Evolutionary conservation across 495 filamentous ascomycete genomes (phyloP), one percentile per base, ranked within the genome.

Genomic region (Neurospora sp.): DNA sequence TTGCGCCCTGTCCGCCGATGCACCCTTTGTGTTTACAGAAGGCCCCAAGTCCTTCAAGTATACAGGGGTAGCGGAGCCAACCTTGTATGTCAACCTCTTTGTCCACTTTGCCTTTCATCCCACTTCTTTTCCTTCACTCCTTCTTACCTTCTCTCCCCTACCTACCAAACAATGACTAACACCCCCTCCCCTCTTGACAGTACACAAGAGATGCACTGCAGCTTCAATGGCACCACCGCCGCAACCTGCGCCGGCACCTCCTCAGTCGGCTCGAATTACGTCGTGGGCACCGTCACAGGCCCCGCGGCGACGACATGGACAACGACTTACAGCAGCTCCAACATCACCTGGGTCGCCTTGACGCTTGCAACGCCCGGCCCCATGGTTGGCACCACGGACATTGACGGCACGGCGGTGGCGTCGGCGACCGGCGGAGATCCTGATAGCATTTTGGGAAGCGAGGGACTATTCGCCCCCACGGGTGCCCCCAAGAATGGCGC

Each of bases 201-300:
- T 77, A 79, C 79, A 41, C 75, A 79, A 38, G 77, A 81, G 41
- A 74, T 81, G 41, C 76, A 75, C 41, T 85, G 83, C 72, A 46
- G 74, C 44, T 73, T 84, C 39, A 75, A 77, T 20, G 79, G 74
- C 42, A 80, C 75, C 9, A 80, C 81, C 12, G 77, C 78, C 35
- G 83, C 82, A 3, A 81, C 79, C n/a, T 85, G 83, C 73, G 82
- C 79, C 41, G 82, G 81, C 38, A 80, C 77, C 54, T 79, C 82
- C 0, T 80, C 80, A 10, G 72, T 81, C 6, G 79, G 76, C 2
- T 49, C 76, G 7, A 72, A 75, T 70, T 77, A 77, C 73, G 72
- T 72, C 20, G 66, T 81, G 49, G 81, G 80, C 37, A 75, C 71
- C 7, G 23, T 82, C 40, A 77, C 75, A 9, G 82, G 82, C 18